These are phyloP conservation scores for Fusarium vanettenii DNA, from an alignment of 2,329 filamentous ascomycete genomes.

Conservation along the genomic window DNA sequence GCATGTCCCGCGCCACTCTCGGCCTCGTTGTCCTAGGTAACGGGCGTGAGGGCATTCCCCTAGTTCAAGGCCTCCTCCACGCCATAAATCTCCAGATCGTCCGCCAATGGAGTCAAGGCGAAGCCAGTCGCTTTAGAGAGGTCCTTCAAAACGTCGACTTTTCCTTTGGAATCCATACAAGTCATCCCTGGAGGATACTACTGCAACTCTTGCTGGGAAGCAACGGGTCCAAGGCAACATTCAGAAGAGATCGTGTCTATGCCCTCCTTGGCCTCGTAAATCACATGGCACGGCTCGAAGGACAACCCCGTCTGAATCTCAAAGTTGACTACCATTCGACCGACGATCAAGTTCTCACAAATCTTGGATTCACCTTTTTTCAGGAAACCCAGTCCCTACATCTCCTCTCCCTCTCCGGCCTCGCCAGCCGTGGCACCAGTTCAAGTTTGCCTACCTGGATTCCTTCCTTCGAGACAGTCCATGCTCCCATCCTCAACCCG, in stretches of 20 bases:
- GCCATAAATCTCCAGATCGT: slow-evolving; percentile 33
- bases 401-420: slow-evolving; percentile 34
- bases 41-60: background rate
- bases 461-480: slow-evolving; percentile 35
- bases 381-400: slow-evolving; percentile 31
- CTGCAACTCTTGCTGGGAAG: slow-evolving; percentile 30
- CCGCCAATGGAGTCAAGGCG: slow-evolving; percentile 31
- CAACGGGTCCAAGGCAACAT: slow-evolving; percentile 33
- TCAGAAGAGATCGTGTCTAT: slow-evolving; percentile 38
- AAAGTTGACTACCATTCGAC: slow-evolving; percentile 33
- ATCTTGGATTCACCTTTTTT: slow-evolving; percentile 21
- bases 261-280: slow-evolving; percentile 40
- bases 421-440: slow-evolving; percentile 18
- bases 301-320: slow-evolving; percentile 15
- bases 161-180: slow-evolving; percentile 22
- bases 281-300: slow-evolving; percentile 25
- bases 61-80: slow-evolving; percentile 24
- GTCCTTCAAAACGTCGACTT: slow-evolving; percentile 18
- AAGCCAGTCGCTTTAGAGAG: slow-evolving; percentile 12
- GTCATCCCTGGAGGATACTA: slow-evolving; percentile 11
- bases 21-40: slow-evolving; percentile 13
- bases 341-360: slow-evolving; percentile 27
- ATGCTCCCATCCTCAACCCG: slow-evolving; percentile 24
- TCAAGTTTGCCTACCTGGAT: slow-evolving; percentile 33
- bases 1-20: slow-evolving; percentile 27